Conservation (phyloP, 176 grass and related monocot species). For the Zea luxurians region DNA sequence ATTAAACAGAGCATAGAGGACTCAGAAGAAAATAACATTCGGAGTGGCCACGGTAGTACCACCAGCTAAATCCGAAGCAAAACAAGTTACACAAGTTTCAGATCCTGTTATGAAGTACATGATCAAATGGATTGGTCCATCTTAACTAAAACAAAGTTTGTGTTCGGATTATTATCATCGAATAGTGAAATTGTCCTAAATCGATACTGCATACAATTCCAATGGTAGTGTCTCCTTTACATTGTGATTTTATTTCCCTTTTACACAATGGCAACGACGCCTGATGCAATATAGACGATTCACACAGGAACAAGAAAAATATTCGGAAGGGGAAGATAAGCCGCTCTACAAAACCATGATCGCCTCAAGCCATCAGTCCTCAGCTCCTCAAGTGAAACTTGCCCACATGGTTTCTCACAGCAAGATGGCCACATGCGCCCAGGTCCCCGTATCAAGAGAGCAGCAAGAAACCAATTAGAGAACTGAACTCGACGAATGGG, state of each 20-base stretch:
- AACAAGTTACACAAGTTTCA: too few species aligned
- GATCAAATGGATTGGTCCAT: too few species aligned
- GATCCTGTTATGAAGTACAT: too few species aligned
- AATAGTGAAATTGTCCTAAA: too few species aligned
- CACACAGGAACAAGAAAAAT: background rate
- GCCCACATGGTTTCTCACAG: background rate
- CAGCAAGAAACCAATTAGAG: constrained; percentile 19
- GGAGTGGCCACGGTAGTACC: too few species aligned
- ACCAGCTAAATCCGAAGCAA: too few species aligned
- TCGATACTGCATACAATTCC: background rate
- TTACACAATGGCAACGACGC: background rate
- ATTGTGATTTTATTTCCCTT: background rate
- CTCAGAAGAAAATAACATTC: too few species aligned
- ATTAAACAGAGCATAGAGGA: too few species aligned
- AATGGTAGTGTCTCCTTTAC: constrained; percentile 5
- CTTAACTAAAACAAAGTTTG: too few species aligned
- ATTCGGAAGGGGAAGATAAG: background rate
- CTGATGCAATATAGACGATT: background rate
- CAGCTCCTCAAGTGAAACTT: constrained; percentile 28
- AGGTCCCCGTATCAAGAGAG: constrained; percentile 23
- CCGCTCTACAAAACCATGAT: constrained; percentile 6
- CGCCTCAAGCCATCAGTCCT: background rate
- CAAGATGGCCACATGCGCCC: background rate
- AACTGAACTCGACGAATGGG: constrained; percentile 34
- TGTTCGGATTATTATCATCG: too few species aligned